phyloP scores from a whole-genome alignment of 2,329 filamentous ascomycete species.

The Huntiella abstrusa region DNA sequence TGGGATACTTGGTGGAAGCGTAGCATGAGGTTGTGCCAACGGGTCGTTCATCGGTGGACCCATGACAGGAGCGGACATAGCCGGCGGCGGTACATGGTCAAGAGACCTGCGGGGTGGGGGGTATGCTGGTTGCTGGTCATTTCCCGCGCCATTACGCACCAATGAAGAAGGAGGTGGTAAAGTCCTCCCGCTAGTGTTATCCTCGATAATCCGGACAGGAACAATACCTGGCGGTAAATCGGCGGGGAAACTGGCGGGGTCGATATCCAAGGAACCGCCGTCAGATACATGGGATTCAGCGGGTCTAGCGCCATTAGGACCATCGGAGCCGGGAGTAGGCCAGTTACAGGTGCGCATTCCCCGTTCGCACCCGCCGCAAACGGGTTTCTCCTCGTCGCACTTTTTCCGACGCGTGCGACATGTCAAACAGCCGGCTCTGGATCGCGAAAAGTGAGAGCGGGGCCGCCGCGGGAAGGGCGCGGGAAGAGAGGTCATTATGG shows the following conservation, averaged over 20 bases:
- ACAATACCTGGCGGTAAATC: conserved; percentile 2
- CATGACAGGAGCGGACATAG: no score
- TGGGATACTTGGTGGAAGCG: no score
- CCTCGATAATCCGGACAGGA: background rate
- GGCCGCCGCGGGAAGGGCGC: conserved; percentile 7
- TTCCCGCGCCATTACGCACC: no score
- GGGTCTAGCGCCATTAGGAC: background rate
- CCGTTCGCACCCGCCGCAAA: conserved; percentile 21
- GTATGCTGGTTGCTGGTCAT: no score
- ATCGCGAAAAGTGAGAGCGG: conserved; percentile 10
- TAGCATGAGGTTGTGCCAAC: no score
- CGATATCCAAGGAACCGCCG: background rate
- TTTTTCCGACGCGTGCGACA: conserved; percentile 29
- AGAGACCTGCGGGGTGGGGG: no score
- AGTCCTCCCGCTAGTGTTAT: background rate
- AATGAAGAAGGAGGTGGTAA: no score
- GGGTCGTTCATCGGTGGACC: no score
- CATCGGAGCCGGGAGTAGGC: conserved; percentile 11
- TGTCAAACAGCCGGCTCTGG: conserved; percentile 22
- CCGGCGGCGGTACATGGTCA: no score
- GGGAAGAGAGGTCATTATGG: conserved; percentile 1
- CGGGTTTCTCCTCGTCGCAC: conserved; percentile 26
- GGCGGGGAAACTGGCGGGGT: background rate
- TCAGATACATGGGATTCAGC: background rate
- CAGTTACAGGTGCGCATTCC: conserved; percentile 14